Evolutionary conservation across 176 grass and related monocot species (phyloP), one percentile per base, ranked within the genome.

Genomic region (Oropetium thomaeum): DNA sequence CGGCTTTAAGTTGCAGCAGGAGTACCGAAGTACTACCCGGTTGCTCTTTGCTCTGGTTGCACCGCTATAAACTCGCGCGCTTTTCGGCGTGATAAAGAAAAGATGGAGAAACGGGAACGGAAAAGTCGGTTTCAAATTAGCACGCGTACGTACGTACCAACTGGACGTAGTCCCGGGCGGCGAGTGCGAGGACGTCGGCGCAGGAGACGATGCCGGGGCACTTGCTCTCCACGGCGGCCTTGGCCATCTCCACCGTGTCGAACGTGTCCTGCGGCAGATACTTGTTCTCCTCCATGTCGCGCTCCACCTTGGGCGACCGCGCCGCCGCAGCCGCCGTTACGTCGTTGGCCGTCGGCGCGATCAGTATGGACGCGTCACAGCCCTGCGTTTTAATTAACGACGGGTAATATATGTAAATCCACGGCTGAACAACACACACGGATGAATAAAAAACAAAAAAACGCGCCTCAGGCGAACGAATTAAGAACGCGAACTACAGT

Each of bases 191-290:
- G 44, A 99, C 77, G 75, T 99, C 96, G 40, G 96, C 91, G 71
- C 96, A 99, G 34, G 91, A 88, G 73, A 99, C 96, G 42, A 92
- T 69, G 48, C 96, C 89, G 12, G 91, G 91, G 79, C 96, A 99
- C 69, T 79, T 79, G 62, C 49, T 84, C 82, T 99, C 96, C 10
- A 99, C 89, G 63, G 86, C 84, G 30, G 89, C 87, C 81, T 99
- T 99, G 34, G 82, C 96, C 57, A 94, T 81, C 69, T 92, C 85
- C 49, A 99, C 76, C 44, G 84, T 88, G 60, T 99, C 86, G 75
- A 99, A 99, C 63, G 79, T 91, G 76, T 90, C 92, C n/a, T 75
- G 69, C 77, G 84, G 62, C 64, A 99, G 70, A 79, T 79, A 95
- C 87, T 30, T 82, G 79, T 99, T 99, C 45, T 99, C 91, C 63